Percentiles rank a stretch among this genome's conserved stretches.
Conservation (phyloP, 2,329 filamentous ascomycete species). For the Alternaria postmessia region DNA sequence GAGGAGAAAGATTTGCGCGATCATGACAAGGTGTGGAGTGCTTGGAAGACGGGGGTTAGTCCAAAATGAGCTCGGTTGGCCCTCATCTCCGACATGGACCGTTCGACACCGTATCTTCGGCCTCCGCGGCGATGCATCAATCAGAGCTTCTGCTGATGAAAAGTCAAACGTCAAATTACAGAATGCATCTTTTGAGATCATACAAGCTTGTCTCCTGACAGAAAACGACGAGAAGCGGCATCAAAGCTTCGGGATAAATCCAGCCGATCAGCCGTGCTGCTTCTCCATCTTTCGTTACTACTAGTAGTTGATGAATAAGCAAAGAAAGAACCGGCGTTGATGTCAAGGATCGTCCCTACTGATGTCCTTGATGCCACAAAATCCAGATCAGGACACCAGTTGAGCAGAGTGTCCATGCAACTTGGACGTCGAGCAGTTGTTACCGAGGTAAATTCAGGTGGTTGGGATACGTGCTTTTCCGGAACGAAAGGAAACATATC, state of each 20-base stretch:
- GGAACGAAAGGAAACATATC: not conserved
- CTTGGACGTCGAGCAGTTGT: not conserved
- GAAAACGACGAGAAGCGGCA: not conserved
- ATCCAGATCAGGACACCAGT: not conserved
- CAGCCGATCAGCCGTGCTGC: not conserved
- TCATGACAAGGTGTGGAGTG: constrained; percentile 5
- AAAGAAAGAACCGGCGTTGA: not conserved
- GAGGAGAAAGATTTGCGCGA: not conserved
- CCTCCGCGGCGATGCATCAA: not conserved
- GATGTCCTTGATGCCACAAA: not conserved
- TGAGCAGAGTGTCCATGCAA: not conserved
- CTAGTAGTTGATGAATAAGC: not conserved
- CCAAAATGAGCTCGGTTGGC: not conserved
- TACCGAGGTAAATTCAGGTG: not conserved
- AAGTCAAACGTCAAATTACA: not conserved
- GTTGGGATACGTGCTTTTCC: no score
- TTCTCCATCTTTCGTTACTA: not conserved
- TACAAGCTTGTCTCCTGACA: not conserved
- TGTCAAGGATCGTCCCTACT: not conserved
- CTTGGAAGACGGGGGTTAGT: not conserved
- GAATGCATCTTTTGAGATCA: not conserved
- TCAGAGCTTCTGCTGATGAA: not conserved
- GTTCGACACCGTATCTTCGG: constrained; percentile 2
- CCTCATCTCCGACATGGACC: not conserved
- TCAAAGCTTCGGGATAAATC: not conserved